Evolutionary conservation across 2,329 filamentous ascomycete species (phyloP).

Genomic region (Colletotrichum echinochloae): DNA sequence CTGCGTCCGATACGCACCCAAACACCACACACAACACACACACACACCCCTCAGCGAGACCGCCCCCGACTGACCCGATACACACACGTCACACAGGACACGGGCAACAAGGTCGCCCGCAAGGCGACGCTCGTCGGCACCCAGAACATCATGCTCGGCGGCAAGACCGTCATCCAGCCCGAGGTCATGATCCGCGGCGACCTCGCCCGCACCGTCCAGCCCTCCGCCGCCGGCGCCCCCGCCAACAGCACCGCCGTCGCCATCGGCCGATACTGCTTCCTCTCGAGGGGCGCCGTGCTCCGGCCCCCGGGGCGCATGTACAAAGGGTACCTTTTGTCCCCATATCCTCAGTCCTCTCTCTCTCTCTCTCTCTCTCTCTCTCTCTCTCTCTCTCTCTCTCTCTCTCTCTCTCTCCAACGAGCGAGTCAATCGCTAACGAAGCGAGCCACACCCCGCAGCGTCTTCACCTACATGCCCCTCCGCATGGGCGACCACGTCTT

Average conservation of each 20-base stretch:
- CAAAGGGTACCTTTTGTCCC: slow-evolving; percentile 72
- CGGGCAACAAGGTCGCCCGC: slow-evolving; percentile 97
- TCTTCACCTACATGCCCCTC: slow-evolving; percentile 86
- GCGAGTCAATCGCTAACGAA: no score
- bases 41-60: no score
- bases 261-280: slow-evolving; percentile 92
- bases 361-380: no score
- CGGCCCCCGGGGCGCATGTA: slow-evolving; percentile 86
- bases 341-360: no score
- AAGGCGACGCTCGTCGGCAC: slow-evolving; percentile 93
- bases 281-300: slow-evolving; percentile 81
- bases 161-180: slow-evolving; percentile 94
- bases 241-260: slow-evolving; percentile 77
- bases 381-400: not conserved
- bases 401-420: not conserved
- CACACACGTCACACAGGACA: slow-evolving; percentile 73
- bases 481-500: slow-evolving; percentile 96
- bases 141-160: slow-evolving; percentile 97
- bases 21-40: no score
- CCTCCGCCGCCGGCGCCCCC: slow-evolving; percentile 56
- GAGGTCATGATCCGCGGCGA: slow-evolving; percentile 96
- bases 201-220: slow-evolving; percentile 71
- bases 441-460: slow-evolving; percentile 54
- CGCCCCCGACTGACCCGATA: slow-evolving; percentile 23
- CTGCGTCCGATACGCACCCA: not conserved